A percentile compares a stretch with the other conserved stretches of the same genome.
phyloP scores from a whole-genome alignment of 2,329 filamentous ascomycete species.

The Alternaria ethzedia region DNA sequence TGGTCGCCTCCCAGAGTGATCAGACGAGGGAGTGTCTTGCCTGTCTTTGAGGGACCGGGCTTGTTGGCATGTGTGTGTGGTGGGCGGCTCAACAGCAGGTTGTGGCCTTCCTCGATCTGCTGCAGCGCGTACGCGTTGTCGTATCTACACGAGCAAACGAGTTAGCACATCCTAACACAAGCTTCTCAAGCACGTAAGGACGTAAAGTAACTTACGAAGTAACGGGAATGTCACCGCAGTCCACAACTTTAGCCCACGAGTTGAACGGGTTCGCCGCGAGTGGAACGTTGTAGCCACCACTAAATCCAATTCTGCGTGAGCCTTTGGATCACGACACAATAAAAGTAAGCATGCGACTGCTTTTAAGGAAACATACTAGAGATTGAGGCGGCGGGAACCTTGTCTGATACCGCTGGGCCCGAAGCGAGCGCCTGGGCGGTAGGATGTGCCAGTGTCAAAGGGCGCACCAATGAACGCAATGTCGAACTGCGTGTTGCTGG shows the following conservation, averaged over 20 bases:
- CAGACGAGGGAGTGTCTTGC: conserved; percentile 77
- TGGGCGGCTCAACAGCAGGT: conserved; percentile 72
- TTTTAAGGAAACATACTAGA: conserved; percentile 69
- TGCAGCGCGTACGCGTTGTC: conserved; percentile 82
- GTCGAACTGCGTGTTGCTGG: conserved; percentile 75
- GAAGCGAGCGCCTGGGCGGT: conserved; percentile 82
- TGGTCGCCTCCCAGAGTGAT: conserved; percentile 74
- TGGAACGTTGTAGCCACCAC: conserved; percentile 86
- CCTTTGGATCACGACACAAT: conserved; percentile 40
- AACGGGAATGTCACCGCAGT: conserved; percentile 85
- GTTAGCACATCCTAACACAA: neutral
- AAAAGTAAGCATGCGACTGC: conserved; percentile 51
- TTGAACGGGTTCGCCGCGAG: conserved; percentile 81
- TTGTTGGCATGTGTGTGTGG: conserved; percentile 73
- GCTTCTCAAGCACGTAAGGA: neutral
- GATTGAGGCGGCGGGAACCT: conserved; percentile 82
- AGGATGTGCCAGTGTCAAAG: conserved; percentile 86
- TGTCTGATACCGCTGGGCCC: conserved; percentile 85
- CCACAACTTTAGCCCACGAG: conserved; percentile 78
- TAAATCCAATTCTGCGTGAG: conserved; percentile 62
- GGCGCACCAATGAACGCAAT: conserved; percentile 89
- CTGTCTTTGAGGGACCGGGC: conserved; percentile 71
- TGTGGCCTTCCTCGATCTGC: conserved; percentile 87
- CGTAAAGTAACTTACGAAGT: conserved; percentile 67
- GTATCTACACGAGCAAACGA: conserved; percentile 59